phyloP scores from a whole-genome alignment of 768 basidiomycete species.

The Agaricus sinodeliciosus region DNA sequence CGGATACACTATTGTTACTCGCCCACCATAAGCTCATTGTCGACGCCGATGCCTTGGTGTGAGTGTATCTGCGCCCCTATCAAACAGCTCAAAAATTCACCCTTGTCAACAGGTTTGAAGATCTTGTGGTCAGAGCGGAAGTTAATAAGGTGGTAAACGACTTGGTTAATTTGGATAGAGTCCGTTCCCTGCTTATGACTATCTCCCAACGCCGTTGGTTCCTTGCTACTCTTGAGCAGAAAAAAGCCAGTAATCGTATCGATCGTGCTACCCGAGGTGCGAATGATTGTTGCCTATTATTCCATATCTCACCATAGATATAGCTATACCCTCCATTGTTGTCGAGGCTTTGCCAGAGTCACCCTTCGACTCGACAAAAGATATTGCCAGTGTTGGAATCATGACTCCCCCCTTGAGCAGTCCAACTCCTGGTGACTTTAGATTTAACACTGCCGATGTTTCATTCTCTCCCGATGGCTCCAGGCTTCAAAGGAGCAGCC shows the following conservation, averaged over 20 bases:
- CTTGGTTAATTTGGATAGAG: constrained; percentile 79
- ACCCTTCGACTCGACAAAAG: constrained; percentile 44
- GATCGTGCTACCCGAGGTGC: constrained; percentile 29
- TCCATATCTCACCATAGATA: background rate
- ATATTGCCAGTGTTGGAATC: constrained; percentile 43
- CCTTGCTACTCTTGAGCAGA: constrained; percentile 42
- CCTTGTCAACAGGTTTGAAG: constrained; percentile 57
- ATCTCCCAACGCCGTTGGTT: constrained; percentile 69
- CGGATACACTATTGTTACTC: constrained; percentile 78
- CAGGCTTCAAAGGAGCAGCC: constrained; percentile 48
- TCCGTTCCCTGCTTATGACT: constrained; percentile 72
- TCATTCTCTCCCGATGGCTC: constrained; percentile 41
- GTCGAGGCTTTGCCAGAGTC: constrained; percentile 55
- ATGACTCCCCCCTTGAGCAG: constrained; percentile 28
- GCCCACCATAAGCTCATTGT: constrained; percentile 91
- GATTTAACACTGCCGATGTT: constrained; percentile 36
- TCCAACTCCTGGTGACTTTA: constrained; percentile 30
- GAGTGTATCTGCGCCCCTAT: constrained; percentile 24
- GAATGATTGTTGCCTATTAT: constrained; percentile 2
- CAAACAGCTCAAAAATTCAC: background rate
- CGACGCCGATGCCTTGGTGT: constrained; percentile 86
- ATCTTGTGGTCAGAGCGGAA: constrained; percentile 68
- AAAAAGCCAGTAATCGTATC: constrained; percentile 25
- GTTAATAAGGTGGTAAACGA: constrained; percentile 78
- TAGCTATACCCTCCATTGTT: constrained; percentile 67